Percentiles rank a stretch among this genome's conserved stretches.
phyloP scores from a whole-genome alignment of 345 rosid species.

The Carallia brachiata region DNA sequence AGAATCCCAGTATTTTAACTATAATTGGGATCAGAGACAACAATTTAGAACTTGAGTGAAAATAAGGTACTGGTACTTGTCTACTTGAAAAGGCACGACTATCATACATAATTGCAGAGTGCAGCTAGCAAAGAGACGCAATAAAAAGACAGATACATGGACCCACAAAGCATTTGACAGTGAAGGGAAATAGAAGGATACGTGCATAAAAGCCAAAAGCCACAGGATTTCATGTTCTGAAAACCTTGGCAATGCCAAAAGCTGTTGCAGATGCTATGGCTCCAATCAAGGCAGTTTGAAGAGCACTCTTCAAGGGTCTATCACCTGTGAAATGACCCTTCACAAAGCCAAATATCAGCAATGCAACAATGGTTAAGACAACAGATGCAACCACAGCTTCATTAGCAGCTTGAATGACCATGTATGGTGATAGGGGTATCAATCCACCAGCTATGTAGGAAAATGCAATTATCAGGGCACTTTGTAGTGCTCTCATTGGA shows the following conservation, averaged over 20 bases:
- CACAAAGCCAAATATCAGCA: slow-evolving; percentile 71
- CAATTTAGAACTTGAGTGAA: too few species aligned
- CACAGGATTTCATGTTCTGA: slow-evolving; percentile 8
- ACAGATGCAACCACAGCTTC: slow-evolving; percentile 77
- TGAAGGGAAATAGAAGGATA: too few species aligned
- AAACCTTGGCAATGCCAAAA: slow-evolving; percentile 72
- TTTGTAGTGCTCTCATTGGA: slow-evolving; percentile 78
- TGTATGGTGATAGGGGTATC: slow-evolving; percentile 82
- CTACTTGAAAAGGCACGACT: too few species aligned
- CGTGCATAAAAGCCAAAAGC: too few species aligned
- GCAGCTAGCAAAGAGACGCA: too few species aligned
- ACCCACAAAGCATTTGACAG: too few species aligned
- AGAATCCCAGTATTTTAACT: too few species aligned
- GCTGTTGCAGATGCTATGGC: slow-evolving; percentile 87
- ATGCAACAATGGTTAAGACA: slow-evolving; percentile 64
- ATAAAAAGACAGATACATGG: too few species aligned
- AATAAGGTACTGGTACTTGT: too few species aligned
- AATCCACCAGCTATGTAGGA: slow-evolving; percentile 80
- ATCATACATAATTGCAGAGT: too few species aligned
- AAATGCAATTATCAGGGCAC: slow-evolving; percentile 62
- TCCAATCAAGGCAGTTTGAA: slow-evolving; percentile 70
- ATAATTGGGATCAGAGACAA: too few species aligned
- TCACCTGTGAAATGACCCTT: slow-evolving; percentile 77
- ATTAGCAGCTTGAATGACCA: slow-evolving; percentile 62
- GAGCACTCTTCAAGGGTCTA: slow-evolving; percentile 60